These are phyloP conservation scores for Suillus spraguei DNA, from an alignment of 768 basidiomycete species.

Conservation along the genomic window DNA sequence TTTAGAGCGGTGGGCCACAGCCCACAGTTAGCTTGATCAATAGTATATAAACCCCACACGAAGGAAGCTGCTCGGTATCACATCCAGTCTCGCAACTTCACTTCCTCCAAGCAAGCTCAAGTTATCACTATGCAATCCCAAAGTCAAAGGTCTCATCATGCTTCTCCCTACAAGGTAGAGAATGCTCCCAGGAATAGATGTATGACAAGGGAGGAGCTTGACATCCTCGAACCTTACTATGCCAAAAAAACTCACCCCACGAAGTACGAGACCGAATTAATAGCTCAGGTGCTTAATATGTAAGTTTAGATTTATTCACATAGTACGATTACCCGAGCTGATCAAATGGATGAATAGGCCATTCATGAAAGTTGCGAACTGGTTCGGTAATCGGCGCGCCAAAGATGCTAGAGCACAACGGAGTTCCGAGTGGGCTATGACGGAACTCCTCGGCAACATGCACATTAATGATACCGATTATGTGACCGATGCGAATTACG, in stretches of 20 bases:
- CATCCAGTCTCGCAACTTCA: background rate
- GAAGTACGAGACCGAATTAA: background rate
- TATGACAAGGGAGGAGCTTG: constrained; percentile 3
- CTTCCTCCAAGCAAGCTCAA: background rate
- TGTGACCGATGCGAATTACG: background rate
- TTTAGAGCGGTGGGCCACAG: background rate
- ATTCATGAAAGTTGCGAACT: background rate
- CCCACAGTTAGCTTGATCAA: background rate
- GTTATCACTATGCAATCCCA: background rate
- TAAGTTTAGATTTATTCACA: background rate
- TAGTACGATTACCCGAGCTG: too few relatives aligned
- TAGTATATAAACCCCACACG: background rate
- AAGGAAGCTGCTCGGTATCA: background rate
- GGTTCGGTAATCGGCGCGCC: constrained; percentile 9
- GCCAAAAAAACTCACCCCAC: background rate
- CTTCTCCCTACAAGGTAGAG: background rate
- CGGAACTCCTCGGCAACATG: background rate
- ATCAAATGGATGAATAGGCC: background rate
- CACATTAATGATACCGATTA: background rate
- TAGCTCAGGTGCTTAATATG: background rate
- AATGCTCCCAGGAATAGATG: background rate
- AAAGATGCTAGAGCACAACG: background rate
- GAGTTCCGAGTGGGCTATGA: background rate
- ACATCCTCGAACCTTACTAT: constrained; percentile 1
- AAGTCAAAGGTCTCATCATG: background rate